Conservation (phyloP, 1,284 basidiomycete species). For the Irpex sp. region DNA sequence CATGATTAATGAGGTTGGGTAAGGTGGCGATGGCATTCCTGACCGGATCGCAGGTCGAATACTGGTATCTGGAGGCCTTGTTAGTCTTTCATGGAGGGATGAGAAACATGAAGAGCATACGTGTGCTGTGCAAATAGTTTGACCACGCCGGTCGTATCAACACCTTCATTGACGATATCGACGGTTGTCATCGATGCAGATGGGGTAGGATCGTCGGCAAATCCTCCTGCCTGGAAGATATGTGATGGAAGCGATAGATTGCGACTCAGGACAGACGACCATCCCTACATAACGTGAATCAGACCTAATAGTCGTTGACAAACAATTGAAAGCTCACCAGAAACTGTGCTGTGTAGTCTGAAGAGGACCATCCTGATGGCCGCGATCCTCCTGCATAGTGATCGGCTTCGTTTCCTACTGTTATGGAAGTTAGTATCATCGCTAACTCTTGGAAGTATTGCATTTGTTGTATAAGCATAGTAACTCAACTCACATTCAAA, state of each 20-base stretch:
- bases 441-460: too few relatives aligned
- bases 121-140: constrained; percentile 32
- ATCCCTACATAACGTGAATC: constrained; percentile 18
- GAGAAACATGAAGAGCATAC: constrained; percentile 13
- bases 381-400: constrained; percentile 28
- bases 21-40: constrained; percentile 32
- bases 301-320: not conserved
- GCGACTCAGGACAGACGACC: constrained; percentile 27
- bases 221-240: constrained; percentile 31
- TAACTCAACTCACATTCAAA: constrained; percentile 24
- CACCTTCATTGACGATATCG: constrained; percentile 28
- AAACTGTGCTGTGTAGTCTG: constrained; percentile 29
- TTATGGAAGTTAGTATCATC: not conserved
- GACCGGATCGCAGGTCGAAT: constrained; percentile 34
- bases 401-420: constrained; percentile 36
- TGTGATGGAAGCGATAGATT: constrained; percentile 25
- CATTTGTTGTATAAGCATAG: not conserved
- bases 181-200: constrained; percentile 30
- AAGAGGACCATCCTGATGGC: constrained; percentile 27
- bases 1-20: constrained; percentile 30
- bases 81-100: not conserved
- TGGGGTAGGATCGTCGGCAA: constrained; percentile 28
- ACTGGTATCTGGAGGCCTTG: constrained; percentile 28
- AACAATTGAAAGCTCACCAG: constrained; percentile 18
- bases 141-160: constrained; percentile 26